Evolutionary conservation across 108 stramenopile species (phyloP).

Genomic region (Parietichytrium sp.): DNA sequence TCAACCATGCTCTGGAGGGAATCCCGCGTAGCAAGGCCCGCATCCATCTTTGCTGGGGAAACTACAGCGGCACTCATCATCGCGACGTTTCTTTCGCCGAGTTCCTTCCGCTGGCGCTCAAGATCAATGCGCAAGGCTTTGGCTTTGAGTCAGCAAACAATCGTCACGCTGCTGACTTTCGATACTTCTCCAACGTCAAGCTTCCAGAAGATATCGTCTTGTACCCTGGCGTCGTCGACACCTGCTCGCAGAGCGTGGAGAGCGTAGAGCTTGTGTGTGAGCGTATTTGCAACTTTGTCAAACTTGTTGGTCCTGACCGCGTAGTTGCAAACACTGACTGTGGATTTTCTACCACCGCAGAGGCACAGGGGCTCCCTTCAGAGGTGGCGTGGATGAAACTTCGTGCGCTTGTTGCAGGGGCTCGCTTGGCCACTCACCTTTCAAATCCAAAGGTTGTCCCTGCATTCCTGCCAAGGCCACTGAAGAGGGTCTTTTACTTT

Average conservation of each 20-base stretch:
- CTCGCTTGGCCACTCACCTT: slow-evolving; percentile 1
- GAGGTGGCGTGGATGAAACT: background rate
- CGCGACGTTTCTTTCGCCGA: background rate
- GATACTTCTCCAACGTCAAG: background rate
- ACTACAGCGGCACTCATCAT: slow-evolving; percentile 15
- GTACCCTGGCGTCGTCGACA: slow-evolving; percentile 38
- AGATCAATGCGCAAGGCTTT: slow-evolving; percentile 11
- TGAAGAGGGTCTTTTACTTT: slow-evolving; percentile 3
- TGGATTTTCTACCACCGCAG: slow-evolving; percentile 32
- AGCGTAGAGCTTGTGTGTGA: background rate
- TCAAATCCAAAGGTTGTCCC: slow-evolving; percentile 4
- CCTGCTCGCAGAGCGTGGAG: slow-evolving; percentile 39
- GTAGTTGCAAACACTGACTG: slow-evolving; percentile 30
- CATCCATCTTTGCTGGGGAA: slow-evolving; percentile 34
- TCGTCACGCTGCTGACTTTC: background rate
- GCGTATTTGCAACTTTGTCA: slow-evolving; percentile 3
- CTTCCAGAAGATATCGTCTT: background rate
- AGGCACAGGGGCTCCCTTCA: slow-evolving; percentile 31
- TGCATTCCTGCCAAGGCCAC: background rate
- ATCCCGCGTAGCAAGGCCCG: background rate
- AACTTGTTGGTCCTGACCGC: slow-evolving; percentile 20
- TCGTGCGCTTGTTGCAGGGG: slow-evolving; percentile 8
- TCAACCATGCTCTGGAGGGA: slow-evolving; percentile 26
- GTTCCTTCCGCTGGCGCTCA: background rate
- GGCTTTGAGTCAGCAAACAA: slow-evolving; percentile 33